Percentiles rank a stretch among this genome's conserved stretches.
Evolutionary conservation across 2,329 filamentous ascomycete species (phyloP).

Genomic region (Stachybotrys chartarum): DNA sequence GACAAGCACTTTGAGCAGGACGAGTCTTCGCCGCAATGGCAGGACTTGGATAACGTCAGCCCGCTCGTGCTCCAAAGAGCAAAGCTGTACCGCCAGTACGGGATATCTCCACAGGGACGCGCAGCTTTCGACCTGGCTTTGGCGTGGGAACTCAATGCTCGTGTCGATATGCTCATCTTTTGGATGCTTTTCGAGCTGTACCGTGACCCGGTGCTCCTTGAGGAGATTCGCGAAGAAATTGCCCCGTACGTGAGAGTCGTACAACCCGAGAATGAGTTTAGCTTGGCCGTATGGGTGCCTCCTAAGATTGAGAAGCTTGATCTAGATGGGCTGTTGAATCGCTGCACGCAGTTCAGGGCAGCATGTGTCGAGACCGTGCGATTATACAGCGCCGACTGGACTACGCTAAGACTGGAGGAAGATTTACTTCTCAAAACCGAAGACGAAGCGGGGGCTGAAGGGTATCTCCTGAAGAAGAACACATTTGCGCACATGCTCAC

Average conservation of each 20-base stretch:
- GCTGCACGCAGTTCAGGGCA: slow-evolving; percentile 30
- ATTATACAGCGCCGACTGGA: slow-evolving; percentile 27
- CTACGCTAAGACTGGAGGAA: slow-evolving; percentile 20
- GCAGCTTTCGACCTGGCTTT: slow-evolving; percentile 26
- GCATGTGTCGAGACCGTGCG: slow-evolving; percentile 32
- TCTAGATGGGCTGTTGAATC: slow-evolving; percentile 23
- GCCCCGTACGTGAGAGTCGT: slow-evolving; percentile 20
- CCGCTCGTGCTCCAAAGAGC: slow-evolving; percentile 21
- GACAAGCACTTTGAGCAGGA: slow-evolving; percentile 23
- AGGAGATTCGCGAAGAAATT: slow-evolving; percentile 30
- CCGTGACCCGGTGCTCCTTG: slow-evolving; percentile 28
- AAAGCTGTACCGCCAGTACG: slow-evolving; percentile 19
- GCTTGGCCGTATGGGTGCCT: slow-evolving; percentile 25
- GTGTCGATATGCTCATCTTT: slow-evolving; percentile 26
- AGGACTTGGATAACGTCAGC: slow-evolving; percentile 28
- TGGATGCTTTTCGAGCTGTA: slow-evolving; percentile 36
- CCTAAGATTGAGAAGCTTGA: slow-evolving; percentile 25
- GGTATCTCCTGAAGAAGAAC: slow-evolving; percentile 24
- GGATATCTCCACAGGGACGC: slow-evolving; percentile 21
- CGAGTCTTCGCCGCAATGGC: slow-evolving; percentile 25
- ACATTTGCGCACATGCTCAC: slow-evolving; percentile 25
- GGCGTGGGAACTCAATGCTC: slow-evolving; percentile 30
- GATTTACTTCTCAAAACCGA: slow-evolving; percentile 22
- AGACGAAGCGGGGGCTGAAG: slow-evolving; percentile 8
- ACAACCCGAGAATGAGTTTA: slow-evolving; percentile 28